Base-by-base conservation (phyloP, 805 yeast genomes). In the Jamesozyma gamospora region DNA sequence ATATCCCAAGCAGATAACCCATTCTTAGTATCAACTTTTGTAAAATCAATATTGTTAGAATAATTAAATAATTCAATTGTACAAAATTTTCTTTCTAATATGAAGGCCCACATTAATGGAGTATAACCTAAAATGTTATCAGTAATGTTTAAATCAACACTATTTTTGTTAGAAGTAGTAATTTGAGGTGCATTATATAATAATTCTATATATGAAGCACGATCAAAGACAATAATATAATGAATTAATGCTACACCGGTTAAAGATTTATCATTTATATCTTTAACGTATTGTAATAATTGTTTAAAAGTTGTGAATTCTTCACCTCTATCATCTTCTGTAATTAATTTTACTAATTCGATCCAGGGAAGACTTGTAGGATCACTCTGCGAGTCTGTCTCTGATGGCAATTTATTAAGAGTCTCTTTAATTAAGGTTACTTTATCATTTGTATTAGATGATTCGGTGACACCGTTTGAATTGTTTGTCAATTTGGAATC, bases 101-200 rank as follows among this genome's bases (percentile, higher is more conserved):
- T 72, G 3, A 84, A 75, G 0, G 94, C 88, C 95, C 95, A 85
- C 92, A 83, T 84, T 34, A 83, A 58, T 10, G 95, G 85, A 0
- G 85, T 72, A 58, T 75, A 77, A 2, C 72, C 67, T 18, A 72
- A 55, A 17, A 74, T 40, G 2, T 67, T 61, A 48, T 80, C 88
- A 8, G 58, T 51, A 28, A 63, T 48, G 49, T 78, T 77, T 7
- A 74, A 67, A 48, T 74, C 75, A 5, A 54, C 29, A n/a, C 16
- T 25, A 8, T 28, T 36, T 6, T 21, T 21, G 4, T 57, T 51
- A 32, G 67, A 63, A 19, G 28, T 21, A 24, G 34, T 36, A 4
- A 8, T 21, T 12, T 31, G 18, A 6, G 35, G 26, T 5, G 60
- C 58, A 4, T 46, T 37, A 17, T 65, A 48, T 16, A 79, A 54